Evolutionary conservation across 2,329 filamentous ascomycete genomes (phyloP).

Genomic region (Claviceps cyperi): DNA sequence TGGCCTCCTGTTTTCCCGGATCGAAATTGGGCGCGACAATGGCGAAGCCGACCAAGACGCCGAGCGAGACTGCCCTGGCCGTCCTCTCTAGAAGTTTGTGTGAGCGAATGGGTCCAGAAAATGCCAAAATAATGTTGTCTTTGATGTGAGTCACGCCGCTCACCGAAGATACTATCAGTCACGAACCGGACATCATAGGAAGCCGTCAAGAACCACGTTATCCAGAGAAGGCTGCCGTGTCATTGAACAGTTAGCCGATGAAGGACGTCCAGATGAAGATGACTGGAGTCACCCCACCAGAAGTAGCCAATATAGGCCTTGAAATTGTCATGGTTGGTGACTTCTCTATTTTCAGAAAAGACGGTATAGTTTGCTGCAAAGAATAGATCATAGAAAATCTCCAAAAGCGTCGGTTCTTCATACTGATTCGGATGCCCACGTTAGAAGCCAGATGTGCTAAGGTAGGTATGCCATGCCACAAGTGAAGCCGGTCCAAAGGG

Average conservation of each 20-base stretch:
- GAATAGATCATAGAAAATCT: constrained; percentile 25
- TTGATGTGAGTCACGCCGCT: background rate
- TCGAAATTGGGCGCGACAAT: constrained; percentile 38
- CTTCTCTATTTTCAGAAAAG: constrained; percentile 26
- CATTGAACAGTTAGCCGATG: background rate
- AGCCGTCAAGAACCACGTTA: constrained; percentile 51
- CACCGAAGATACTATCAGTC: constrained; percentile 45
- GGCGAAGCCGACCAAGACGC: constrained; percentile 50
- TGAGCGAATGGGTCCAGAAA: background rate
- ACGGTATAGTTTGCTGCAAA: constrained; percentile 48
- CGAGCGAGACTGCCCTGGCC: constrained; percentile 45
- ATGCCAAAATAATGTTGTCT: background rate
- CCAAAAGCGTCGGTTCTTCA: constrained; percentile 21
- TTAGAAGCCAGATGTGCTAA: background rate
- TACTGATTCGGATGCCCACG: constrained; percentile 11
- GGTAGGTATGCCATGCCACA: background rate
- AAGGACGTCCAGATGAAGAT: background rate
- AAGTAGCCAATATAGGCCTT: constrained; percentile 24
- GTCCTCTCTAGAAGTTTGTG: constrained; percentile 28
- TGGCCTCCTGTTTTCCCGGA: constrained; percentile 21
- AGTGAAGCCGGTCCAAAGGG: background rate
- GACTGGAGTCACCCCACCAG: constrained; percentile 11
- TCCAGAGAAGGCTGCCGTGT: constrained; percentile 40
- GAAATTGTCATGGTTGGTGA: constrained; percentile 19
- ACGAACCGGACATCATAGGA: constrained; percentile 53